These are phyloP conservation scores for Cichorium intybus DNA, from an alignment of 140 eudicot species.

Conservation along the genomic window DNA sequence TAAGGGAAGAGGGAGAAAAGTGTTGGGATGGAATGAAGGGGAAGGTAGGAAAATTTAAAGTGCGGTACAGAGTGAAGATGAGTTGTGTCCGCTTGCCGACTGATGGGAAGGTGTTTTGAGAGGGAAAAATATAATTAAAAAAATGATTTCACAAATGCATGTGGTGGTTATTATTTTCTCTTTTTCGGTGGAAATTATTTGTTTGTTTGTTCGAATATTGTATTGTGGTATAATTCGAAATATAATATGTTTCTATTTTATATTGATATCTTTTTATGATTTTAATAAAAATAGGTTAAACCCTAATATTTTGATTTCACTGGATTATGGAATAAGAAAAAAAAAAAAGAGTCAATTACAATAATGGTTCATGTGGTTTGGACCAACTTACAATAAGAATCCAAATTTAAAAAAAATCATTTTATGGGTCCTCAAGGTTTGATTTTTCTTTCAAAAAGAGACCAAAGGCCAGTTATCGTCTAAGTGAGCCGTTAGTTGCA, in stretches of 20 bases:
- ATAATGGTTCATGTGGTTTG: no score
- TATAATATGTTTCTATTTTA: not conserved
- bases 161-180: slow-evolving; percentile 16
- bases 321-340: no score
- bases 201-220: slow-evolving; percentile 11
- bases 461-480: no score
- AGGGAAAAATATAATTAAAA: slow-evolving; percentile 37
- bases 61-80: slow-evolving; percentile 43
- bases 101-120: slow-evolving; percentile 26
- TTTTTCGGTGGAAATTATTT: slow-evolving; percentile 17
- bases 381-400: no score
- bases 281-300: no score
- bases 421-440: no score
- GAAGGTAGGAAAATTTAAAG: slow-evolving; percentile 37
- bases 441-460: no score
- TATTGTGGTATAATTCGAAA: not conserved
- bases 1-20: slow-evolving; percentile 10
- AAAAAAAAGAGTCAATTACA: no score
- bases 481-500: no score
- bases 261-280: no score
- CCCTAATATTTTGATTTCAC: no score
- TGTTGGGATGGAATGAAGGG: slow-evolving; percentile 4
- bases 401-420: no score
- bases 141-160: slow-evolving; percentile 14
- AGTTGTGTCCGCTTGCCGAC: slow-evolving; percentile 7